These are phyloP conservation scores for Malassezia equina DNA, from an alignment of 1,284 basidiomycete species.

Conservation along the genomic window DNA sequence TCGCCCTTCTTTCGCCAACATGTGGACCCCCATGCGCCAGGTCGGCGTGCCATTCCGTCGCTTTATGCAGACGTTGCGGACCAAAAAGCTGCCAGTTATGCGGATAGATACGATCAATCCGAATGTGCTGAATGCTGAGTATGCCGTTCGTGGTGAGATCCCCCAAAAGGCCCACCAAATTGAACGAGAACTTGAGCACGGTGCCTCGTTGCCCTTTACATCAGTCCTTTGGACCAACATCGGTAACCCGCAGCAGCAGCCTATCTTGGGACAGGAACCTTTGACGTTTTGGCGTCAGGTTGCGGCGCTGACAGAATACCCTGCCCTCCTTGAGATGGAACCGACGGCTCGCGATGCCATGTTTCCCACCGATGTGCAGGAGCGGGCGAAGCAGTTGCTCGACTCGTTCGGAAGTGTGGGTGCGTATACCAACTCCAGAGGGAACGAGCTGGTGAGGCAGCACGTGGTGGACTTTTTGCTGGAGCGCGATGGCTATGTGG, in stretches of 20 bases:
- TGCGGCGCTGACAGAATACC: constrained; percentile 83
- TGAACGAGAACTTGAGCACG: constrained; percentile 32
- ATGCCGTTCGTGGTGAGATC: constrained; percentile 92
- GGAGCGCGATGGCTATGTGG: constrained; percentile 54
- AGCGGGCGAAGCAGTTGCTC: constrained; percentile 67
- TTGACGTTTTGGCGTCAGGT: constrained; percentile 89
- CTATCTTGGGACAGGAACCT: constrained; percentile 77
- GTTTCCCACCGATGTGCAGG: constrained; percentile 78
- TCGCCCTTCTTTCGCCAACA: background rate
- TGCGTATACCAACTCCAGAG: constrained; percentile 92
- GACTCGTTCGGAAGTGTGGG: constrained; percentile 86
- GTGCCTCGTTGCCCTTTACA: constrained; percentile 63
- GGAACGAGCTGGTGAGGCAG: constrained; percentile 75
- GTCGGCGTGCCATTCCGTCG: background rate
- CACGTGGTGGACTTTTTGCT: constrained; percentile 82
- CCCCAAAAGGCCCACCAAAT: constrained; percentile 82
- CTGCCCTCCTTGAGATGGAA: constrained; percentile 63
- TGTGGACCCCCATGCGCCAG: background rate
- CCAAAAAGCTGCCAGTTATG: background rate
- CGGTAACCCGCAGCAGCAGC: constrained; percentile 89
- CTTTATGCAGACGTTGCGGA: background rate
- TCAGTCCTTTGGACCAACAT: constrained; percentile 91
- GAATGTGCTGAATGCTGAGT: constrained; percentile 74
- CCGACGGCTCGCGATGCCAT: constrained; percentile 42
- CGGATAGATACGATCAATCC: constrained; percentile 57